A percentile compares a stretch with the other conserved stretches of the same genome.
These are phyloP conservation scores for Naganishia kalamii DNA, from an alignment of 768 basidiomycete genomes.

Conservation along the genomic window DNA sequence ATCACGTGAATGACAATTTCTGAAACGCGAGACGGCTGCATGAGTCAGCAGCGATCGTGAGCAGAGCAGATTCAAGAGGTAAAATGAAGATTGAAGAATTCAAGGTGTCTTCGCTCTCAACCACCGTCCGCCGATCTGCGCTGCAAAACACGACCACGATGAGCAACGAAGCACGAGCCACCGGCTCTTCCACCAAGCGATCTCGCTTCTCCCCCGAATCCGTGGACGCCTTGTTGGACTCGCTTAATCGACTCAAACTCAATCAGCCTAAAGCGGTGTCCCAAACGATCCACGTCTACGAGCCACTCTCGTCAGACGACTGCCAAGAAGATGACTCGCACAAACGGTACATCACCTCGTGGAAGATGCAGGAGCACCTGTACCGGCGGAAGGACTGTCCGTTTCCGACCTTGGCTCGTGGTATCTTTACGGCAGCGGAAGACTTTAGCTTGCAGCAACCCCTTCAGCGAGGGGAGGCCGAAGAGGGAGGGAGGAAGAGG, in stretches of 20 bases:
- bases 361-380: constrained; percentile 98
- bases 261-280: constrained; percentile 37
- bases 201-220: constrained; percentile 21
- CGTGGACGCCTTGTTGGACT: constrained; percentile 19
- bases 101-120: too few relatives aligned
- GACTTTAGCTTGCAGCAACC: constrained; percentile 28
- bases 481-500: neutral
- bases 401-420: constrained; percentile 90
- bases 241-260: constrained; percentile 13
- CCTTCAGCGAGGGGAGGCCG: constrained; percentile 21
- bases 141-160: neutral
- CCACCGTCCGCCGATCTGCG: too few relatives aligned
- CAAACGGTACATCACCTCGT: constrained; percentile 58
- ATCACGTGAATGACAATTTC: too few relatives aligned
- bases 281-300: constrained; percentile 35
- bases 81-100: too few relatives aligned
- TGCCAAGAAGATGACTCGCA: constrained; percentile 5
- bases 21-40: too few relatives aligned
- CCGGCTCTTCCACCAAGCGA: constrained; percentile 3
- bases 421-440: constrained; percentile 62
- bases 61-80: too few relatives aligned
- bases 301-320: neutral
- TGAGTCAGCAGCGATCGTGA: too few relatives aligned
- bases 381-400: constrained; percentile 83
- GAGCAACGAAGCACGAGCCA: neutral